Evolutionary conservation across 768 basidiomycete genomes (phyloP), one percentile per base, ranked within the genome.

Genomic region (Panaeolus papilionaceus): DNA sequence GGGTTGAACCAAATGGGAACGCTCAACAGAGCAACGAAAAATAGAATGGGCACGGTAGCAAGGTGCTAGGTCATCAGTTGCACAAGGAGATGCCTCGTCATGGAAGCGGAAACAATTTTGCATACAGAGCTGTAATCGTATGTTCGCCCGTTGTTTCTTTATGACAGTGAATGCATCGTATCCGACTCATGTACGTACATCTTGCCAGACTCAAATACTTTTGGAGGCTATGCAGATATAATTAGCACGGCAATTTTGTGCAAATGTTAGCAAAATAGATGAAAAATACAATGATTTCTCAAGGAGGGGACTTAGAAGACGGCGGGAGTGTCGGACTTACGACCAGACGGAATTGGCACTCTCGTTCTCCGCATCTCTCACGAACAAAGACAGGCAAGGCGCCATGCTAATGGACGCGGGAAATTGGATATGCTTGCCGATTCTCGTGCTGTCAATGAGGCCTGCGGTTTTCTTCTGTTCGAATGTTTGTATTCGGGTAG

Each of bases 141-240:
- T 73, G 98, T 88, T 76, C 93, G 92, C 4, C 96, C 96, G 77
- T 98, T 94, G 76, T 98, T 96, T 71, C 3, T 33, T 93, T 95
- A 99, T 92, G 40, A 98, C 94, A 33, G 93, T 92, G 73, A 96
- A 95, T 3, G 98, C 86, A 74, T 97, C 94, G 75, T 96, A 98
- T 61, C 92, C 89, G 76, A 33, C 2, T 33, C 33, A 33, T 33
- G 33, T 33, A 33, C 33, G 5, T 92, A 97, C 82, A 94, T 83
- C 12, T 85, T 82, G 33, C 88, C 84, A 0, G 92, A 88, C 5
- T 88, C 88, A 68, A 20, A 69, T 71, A 40, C 71, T 72, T 51
- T 6, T 39, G 12, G 12, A 5, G 63, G 64, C 44, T 18, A 40
- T 26, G 37, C 33, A 44, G 11, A 18, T 9, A 45, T 38, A 54